phyloP scores from a whole-genome alignment of 2,329 filamentous ascomycete genomes.

The Ophiostoma pallidulum region DNA sequence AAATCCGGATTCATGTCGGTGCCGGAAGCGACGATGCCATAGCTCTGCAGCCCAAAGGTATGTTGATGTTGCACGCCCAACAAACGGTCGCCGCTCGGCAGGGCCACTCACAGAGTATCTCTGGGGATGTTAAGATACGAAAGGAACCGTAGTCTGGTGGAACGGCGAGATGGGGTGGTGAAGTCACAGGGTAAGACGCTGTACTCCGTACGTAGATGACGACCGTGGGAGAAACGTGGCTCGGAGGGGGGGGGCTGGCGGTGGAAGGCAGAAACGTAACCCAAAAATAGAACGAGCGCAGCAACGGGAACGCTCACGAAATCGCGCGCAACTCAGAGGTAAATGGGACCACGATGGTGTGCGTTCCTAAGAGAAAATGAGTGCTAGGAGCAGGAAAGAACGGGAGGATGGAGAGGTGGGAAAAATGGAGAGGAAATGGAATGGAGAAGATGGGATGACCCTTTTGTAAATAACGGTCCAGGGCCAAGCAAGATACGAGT shows the following conservation, averaged over 20 bases:
- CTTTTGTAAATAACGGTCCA: conserved; percentile 1
- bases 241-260: no score
- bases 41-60: neutral
- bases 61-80: neutral
- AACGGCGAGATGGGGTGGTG: neutral
- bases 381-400: neutral
- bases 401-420: neutral
- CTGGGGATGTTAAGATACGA: neutral
- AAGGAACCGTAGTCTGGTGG: neutral
- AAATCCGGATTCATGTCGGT: neutral
- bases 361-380: neutral
- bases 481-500: no score
- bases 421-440: neutral
- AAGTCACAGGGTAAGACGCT: no score
- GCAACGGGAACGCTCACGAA: no score
- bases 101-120: no score
- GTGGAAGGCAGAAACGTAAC: no score
- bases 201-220: no score
- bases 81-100: neutral
- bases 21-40: conserved; percentile 1
- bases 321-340: no score
- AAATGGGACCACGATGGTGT: neutral
- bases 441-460: neutral
- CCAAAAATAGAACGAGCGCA: no score
- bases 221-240: no score